Percentiles rank a stretch among this genome's conserved stretches.
Conservation (phyloP, 345 rosid genomes). For the Melaleuca alternifolia region DNA sequence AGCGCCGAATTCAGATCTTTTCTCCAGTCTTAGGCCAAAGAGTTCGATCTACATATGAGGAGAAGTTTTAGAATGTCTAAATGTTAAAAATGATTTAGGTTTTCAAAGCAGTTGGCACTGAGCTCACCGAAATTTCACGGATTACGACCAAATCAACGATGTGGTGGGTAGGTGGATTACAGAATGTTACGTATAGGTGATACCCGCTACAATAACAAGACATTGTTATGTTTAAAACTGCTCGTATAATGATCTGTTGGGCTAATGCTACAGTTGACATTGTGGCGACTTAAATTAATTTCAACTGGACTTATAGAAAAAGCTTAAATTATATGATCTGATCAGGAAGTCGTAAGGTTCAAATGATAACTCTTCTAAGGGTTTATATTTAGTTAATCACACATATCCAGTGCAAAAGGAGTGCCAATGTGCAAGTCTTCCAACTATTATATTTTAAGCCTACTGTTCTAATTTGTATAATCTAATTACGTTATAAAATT, state of each 20-base stretch:
- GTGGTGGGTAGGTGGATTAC: not conserved
- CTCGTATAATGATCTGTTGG: not conserved
- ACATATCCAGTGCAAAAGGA: not conserved
- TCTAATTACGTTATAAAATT: not conserved
- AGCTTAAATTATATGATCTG: not conserved
- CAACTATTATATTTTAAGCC: not conserved
- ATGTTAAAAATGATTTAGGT: not conserved
- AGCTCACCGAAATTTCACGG: not conserved
- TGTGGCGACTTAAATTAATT: not conserved
- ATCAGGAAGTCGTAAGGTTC: not conserved
- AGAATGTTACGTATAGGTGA: not conserved
- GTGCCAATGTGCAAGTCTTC: not conserved
- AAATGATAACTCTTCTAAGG: not conserved
- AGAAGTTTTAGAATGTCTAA: not conserved
- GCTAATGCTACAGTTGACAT: not conserved
- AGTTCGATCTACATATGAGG: not conserved
- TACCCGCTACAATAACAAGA: not conserved
- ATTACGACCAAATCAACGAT: too few species aligned
- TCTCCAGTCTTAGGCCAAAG: not conserved
- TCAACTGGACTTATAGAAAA: not conserved
- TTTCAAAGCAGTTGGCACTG: rapidly evolving
- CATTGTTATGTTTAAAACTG: not conserved
- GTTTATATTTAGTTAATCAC: not conserved
- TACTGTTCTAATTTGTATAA: not conserved
- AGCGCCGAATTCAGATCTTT: not conserved